phyloP scores from a whole-genome alignment of 2,329 filamentous ascomycete species.

The Orbilia oligospora region DNA sequence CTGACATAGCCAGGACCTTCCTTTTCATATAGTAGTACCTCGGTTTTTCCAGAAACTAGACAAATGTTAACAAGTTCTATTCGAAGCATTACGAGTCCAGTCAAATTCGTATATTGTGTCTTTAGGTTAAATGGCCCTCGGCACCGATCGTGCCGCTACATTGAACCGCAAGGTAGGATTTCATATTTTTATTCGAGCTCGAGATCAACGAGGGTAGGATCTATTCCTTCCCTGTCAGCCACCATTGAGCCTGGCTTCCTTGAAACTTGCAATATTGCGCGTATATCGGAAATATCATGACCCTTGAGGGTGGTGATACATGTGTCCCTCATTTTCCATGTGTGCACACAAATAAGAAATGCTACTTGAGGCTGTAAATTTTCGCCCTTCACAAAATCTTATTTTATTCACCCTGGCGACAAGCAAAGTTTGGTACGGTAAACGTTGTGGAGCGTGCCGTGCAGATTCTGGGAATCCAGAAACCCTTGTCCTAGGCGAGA shows the following conservation, averaged over 20 bases:
- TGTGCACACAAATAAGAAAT: conserved; percentile 48
- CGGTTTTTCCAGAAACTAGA: conserved; percentile 28
- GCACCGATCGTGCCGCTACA: conserved; percentile 53
- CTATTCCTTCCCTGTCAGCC: conserved; percentile 36
- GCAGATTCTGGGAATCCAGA: conserved; percentile 58
- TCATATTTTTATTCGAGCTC: conserved; percentile 43
- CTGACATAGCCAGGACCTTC: conserved; percentile 50
- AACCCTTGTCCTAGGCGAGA: conserved; percentile 39
- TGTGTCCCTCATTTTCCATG: conserved; percentile 38
- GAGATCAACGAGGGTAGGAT: conserved; percentile 36
- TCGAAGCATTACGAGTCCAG: conserved; percentile 2
- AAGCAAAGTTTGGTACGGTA: conserved; percentile 60
- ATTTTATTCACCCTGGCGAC: conserved; percentile 54
- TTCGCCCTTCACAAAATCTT: conserved; percentile 47
- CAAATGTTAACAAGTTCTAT: background rate
- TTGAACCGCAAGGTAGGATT: conserved; percentile 15
- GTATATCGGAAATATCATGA: conserved; percentile 56
- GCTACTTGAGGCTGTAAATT: conserved; percentile 49
- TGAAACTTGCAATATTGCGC: conserved; percentile 42
- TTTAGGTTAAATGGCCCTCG: conserved; percentile 47
- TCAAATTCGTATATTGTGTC: conserved; percentile 15
- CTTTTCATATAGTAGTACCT: conserved; percentile 47
- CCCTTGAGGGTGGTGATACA: conserved; percentile 58
- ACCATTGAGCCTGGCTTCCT: conserved; percentile 31
- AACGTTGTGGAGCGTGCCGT: conserved; percentile 61